These are phyloP conservation scores for Eucalyptus rudis DNA, from an alignment of 345 rosid genomes.

Conservation along the genomic window DNA sequence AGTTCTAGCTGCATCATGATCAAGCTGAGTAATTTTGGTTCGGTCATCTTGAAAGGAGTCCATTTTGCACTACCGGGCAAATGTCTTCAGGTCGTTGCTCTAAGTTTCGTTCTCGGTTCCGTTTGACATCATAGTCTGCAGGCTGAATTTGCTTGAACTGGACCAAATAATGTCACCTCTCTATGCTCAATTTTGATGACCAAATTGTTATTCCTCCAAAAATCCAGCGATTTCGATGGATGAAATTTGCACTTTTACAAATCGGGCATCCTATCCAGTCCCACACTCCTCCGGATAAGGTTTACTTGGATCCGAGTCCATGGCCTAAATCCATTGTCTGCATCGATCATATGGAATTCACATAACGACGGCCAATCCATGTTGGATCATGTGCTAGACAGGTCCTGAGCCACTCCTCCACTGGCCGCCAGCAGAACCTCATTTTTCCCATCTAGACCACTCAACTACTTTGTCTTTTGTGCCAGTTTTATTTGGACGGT, in stretches of 20 bases:
- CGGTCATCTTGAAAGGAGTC: background rate
- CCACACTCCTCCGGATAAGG: background rate
- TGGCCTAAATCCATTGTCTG: background rate
- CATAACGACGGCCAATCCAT: background rate
- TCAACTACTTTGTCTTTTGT: background rate
- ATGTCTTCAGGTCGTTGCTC: background rate
- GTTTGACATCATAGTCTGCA: background rate
- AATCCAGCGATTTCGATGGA: background rate
- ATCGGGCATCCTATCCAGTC: background rate
- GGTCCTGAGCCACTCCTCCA: background rate
- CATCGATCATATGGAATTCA: background rate
- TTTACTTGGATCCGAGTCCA: fast-evolving
- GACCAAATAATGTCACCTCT: background rate
- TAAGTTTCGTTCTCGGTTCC: background rate
- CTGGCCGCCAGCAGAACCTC: background rate
- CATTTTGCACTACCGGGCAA: background rate
- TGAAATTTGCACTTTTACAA: background rate
- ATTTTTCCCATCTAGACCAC: background rate
- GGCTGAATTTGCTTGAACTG: background rate
- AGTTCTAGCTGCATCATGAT: background rate
- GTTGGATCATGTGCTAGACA: background rate
- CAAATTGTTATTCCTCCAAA: background rate
- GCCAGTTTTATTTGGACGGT: background rate
- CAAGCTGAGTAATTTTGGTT: background rate
- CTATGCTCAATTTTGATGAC: background rate